Evolutionary conservation across 202 grass and related monocot species (phyloP), one percentile per base, ranked within the genome.

Genomic region (Tripidium arundinaceum): DNA sequence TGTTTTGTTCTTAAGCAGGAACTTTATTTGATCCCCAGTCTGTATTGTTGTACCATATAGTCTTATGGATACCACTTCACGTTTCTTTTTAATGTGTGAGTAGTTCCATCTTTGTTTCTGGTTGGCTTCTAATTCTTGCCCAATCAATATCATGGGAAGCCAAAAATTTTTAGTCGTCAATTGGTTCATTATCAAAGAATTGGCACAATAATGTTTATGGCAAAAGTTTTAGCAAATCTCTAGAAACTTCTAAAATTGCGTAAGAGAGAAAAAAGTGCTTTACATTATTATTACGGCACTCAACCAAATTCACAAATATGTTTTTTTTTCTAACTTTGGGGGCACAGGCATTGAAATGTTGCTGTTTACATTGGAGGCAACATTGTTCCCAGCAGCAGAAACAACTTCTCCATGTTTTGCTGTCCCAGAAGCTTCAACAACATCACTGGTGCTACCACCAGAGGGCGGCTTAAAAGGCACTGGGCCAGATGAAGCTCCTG

Each of bases 371-470:
- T 78, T 83, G 70, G 86, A 57, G 27, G 75, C 16, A 13, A 65
- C 76, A 85, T 52, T 93, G 69, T 47, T 80, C 22, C 86, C 86
- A 41, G 79, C 61, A 54, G 72, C 46, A 62, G 92, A 70, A 82
- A 99, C 84, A 29, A 90, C 71, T 76, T 95, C 96, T 18, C 92
- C 90, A 29, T 85, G 86, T 80, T 86, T 99, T 36, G 92, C 90
- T 22, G 83, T 91, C 72, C 92, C 96, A 89, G 92, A 99, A 78
- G 92, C 72, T 86, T 99, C 92, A 31, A 99, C 90, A 15, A 93
- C 77, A 74, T 93, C 88, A 11, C 85, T 95, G 9, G 90, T 99
- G 75, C 18, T 95, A 33, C 92, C 96, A 47, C 85, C 76, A 75
- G 96, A 91, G 28, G 92, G 84, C 27, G 92, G 83, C 62, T 87